phyloP scores from a whole-genome alignment of 2,329 filamentous ascomycete genomes.

The Cladosporium sphaerospermum region DNA sequence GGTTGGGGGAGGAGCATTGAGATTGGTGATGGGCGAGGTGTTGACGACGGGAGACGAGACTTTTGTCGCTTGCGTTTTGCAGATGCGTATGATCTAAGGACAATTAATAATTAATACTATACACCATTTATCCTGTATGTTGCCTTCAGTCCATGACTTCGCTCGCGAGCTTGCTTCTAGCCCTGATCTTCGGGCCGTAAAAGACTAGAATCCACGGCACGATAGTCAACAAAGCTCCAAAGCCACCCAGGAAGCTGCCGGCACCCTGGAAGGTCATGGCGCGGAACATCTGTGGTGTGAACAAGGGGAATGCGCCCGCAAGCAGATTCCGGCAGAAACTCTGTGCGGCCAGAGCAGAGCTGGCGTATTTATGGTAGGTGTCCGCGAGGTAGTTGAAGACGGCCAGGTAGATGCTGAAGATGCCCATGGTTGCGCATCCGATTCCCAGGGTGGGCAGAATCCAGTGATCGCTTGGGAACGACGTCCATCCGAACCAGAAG shows the following conservation, averaged over 20 bases:
- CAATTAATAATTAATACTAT: neutral
- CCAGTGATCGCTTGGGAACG: conserved; percentile 59
- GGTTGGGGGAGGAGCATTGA: neutral
- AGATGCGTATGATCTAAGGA: too few species aligned
- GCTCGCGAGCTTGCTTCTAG: conserved; percentile 67
- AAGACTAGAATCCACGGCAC: conserved; percentile 86
- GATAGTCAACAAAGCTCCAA: conserved; percentile 60
- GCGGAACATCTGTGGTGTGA: conserved; percentile 66
- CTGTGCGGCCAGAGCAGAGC: conserved; percentile 79
- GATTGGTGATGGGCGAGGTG: neutral
- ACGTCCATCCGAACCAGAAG: conserved; percentile 74
- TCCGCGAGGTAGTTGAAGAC: conserved; percentile 93
- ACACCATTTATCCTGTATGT: neutral
- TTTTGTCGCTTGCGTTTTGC: too few species aligned
- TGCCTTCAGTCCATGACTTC: conserved; percentile 28
- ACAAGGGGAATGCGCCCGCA: conserved; percentile 72
- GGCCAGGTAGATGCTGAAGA: conserved; percentile 79
- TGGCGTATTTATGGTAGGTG: conserved; percentile 77
- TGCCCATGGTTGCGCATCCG: conserved; percentile 72
- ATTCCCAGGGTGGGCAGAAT: conserved; percentile 65
- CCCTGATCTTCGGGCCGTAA: conserved; percentile 69
- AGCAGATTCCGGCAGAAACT: conserved; percentile 80
- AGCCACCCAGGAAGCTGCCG: conserved; percentile 67
- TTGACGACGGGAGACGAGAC: neutral
- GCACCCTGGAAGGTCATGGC: conserved; percentile 65